Evolutionary conservation across 1,139 yeast genomes (phyloP), one percentile per base, ranked within the genome.

Genomic region (Scheffersomyces titani): DNA sequence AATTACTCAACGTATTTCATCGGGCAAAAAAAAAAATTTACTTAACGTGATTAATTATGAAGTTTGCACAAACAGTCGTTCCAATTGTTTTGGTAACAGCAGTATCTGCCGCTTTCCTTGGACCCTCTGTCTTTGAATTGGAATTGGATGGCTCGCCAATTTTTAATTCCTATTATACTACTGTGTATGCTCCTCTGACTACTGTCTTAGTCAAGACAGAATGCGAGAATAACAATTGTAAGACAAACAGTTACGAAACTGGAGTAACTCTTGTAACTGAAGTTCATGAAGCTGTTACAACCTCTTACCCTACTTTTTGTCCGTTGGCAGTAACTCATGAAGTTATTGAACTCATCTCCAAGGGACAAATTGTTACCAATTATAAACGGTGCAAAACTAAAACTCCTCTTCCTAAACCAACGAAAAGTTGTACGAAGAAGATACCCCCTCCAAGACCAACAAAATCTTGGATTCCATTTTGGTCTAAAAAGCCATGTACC

Each of bases 301-400:
- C 65, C 13, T 53, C 53, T 6, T 59, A 57, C 56, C 59, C 65
- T 19, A 60, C 63, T 21, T 63, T 53, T 55, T 57, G 63, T 40
- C 65, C 64, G 24, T 53, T 60, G 48, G 59, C 63, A 21, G 52
- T 44, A 16, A 20, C 49, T 16, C 18, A 19, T 46, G 24, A 46
- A 13, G 48, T 46, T 18, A 16, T 46, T 19, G 49, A 19, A 16
- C 20, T 22, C 24, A 46, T 22, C 9, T n/a, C 22, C 20, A 19
- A 11, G 9, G 49, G 7, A 22, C 6, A n/a, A 22, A 46, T 16
- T 46, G 19, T 22, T 9, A 19, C 49, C 5, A 46, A 46, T 5
- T 19, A 19, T n/a, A 20, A 46, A 46, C 22, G 49, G 49, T 22
- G 19, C 24, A 46, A 19, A 22, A 46, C 22, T 30, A 5, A 6